A percentile compares a stretch with the other conserved stretches of the same genome.
Conservation (phyloP, 2,329 filamentous ascomycete genomes). For the Aspergillus spinulosporus region DNA sequence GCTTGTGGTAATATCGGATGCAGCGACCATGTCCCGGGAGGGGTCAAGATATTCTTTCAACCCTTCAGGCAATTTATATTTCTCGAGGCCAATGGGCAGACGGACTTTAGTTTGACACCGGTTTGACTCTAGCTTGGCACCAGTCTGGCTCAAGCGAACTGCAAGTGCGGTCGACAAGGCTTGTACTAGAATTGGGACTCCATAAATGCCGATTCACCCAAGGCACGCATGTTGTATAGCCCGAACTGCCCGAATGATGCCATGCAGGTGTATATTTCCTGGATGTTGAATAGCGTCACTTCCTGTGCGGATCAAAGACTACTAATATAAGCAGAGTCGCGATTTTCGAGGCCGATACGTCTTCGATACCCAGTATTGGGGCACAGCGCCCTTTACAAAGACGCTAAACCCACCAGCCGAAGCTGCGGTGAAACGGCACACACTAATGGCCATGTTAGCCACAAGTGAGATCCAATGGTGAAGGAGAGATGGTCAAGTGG, state of each 20-base stretch:
- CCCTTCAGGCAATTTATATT: not conserved
- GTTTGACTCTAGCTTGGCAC: not conserved
- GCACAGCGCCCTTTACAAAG: not conserved
- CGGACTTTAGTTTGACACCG: no score
- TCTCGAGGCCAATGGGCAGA: not conserved
- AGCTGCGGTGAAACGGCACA: not conserved
- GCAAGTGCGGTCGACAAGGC: not conserved
- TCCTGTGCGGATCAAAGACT: not conserved
- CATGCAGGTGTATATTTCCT: not conserved
- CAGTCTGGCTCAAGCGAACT: not conserved
- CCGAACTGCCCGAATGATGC: not conserved
- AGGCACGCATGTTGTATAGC: not conserved
- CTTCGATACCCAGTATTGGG: not conserved
- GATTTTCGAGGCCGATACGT: not conserved
- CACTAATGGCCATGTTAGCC: not conserved
- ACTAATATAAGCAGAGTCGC: not conserved
- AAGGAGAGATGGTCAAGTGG: not conserved
- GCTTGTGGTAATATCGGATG: not conserved
- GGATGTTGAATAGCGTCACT: not conserved
- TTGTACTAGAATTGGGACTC: not conserved
- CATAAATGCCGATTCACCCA: not conserved
- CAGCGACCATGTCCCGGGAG: not conserved
- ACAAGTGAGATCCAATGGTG: not conserved
- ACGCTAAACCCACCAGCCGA: not conserved
- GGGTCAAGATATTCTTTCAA: not conserved